These are phyloP conservation scores for Baorangia bicolor DNA, from an alignment of 768 basidiomycete species.

Conservation along the genomic window DNA sequence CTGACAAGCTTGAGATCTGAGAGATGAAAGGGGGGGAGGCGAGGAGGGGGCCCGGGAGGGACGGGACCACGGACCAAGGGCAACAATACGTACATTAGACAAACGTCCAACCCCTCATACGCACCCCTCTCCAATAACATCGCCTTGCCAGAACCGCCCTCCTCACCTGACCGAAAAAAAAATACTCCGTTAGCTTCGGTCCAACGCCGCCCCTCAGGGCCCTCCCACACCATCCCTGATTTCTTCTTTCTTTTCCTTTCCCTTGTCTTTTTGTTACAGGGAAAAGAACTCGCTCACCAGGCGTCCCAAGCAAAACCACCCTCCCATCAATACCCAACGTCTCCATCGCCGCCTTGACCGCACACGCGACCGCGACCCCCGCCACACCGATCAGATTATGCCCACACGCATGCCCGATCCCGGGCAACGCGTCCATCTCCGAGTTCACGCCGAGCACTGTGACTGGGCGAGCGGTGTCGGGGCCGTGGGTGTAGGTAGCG, in stretches of 20 bases:
- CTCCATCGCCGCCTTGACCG: slow-evolving; percentile 59
- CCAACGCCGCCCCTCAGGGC: too few species aligned
- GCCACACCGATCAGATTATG: slow-evolving; percentile 78
- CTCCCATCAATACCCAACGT: slow-evolving; percentile 62
- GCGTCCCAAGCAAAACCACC: slow-evolving; percentile 72
- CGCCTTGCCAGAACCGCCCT: slow-evolving; percentile 74
- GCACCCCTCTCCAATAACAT: slow-evolving; percentile 64
- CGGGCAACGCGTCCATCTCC: slow-evolving; percentile 66
- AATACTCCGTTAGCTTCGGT: not conserved
- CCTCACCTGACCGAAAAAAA: slow-evolving; percentile 26
- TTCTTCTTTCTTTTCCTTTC: too few species aligned
- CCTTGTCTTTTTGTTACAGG: too few species aligned
- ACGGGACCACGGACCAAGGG: not conserved
- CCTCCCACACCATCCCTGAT: not conserved
- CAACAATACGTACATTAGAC: slow-evolving; percentile 58
- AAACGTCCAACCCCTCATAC: slow-evolving; percentile 73
- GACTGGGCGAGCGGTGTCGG: not conserved
- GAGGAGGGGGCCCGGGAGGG: too few species aligned
- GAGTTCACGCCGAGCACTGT: slow-evolving; percentile 68
- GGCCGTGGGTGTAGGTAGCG: slow-evolving; percentile 51
- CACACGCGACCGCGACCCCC: slow-evolving; percentile 70
- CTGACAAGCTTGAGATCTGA: too few species aligned
- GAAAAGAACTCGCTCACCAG: slow-evolving; percentile 45
- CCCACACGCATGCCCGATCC: slow-evolving; percentile 72
- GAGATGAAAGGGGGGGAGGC: not conserved